Evolutionary conservation across 116 monocot genomes (phyloP).

Genomic region (Phalaenopsis hybrid): DNA sequence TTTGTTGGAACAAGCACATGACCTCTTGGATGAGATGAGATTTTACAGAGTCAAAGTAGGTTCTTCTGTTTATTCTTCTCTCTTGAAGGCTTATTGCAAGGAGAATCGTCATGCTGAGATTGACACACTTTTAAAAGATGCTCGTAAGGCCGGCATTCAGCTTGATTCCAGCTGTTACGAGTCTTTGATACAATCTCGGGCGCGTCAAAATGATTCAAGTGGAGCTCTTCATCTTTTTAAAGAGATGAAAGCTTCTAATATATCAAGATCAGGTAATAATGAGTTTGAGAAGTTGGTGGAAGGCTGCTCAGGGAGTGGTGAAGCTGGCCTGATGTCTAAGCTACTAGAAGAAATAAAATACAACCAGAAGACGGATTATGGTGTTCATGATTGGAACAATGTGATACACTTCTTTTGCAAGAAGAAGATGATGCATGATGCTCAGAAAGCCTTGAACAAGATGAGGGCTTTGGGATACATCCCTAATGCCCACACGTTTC

Average conservation of each 20-base stretch:
- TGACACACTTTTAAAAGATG: constrained; percentile 62
- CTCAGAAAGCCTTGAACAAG: constrained; percentile 79
- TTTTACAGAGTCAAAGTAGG: constrained; percentile 63
- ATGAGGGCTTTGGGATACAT: constrained; percentile 72
- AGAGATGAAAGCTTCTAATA: constrained; percentile 60
- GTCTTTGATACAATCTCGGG: constrained; percentile 47
- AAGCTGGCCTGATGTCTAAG: constrained; percentile 53
- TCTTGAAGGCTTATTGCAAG: constrained; percentile 83
- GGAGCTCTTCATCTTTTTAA: constrained; percentile 59
- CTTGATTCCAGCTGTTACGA: constrained; percentile 82
- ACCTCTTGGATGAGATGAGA: constrained; percentile 90
- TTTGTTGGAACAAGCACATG: constrained; percentile 82
- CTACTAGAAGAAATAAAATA: constrained; percentile 77
- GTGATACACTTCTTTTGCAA: constrained; percentile 97
- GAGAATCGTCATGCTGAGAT: constrained; percentile 55
- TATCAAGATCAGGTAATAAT: constrained; percentile 31
- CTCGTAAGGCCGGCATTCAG: constrained; percentile 69
- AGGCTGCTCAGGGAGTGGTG: constrained; percentile 26
- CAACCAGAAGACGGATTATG: constrained; percentile 35
- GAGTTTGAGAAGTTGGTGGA: constrained; percentile 51
- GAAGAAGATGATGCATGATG: constrained; percentile 92
- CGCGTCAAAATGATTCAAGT: constrained; percentile 37
- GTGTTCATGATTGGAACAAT: constrained; percentile 88
- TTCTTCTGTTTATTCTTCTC: constrained; percentile 61
- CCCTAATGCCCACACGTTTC: constrained; percentile 90